Evolutionary conservation across 257 asterid genomes (phyloP).

Genomic region (Prunella vulgaris): DNA sequence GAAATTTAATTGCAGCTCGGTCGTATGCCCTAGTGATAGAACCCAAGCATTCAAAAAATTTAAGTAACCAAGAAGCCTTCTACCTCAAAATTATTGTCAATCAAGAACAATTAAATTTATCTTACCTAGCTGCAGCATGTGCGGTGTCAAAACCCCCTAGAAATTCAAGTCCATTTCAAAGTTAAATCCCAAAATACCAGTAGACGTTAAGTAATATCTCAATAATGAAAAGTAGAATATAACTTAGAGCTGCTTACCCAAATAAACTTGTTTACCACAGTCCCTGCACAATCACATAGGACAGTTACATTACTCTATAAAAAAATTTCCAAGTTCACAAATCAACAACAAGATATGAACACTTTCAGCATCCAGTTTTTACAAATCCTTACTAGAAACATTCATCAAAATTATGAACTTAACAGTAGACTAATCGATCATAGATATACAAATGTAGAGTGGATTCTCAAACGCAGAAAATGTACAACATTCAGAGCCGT

Average conservation of each 20-base stretch:
- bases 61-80: not conserved
- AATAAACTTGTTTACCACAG: conserved; percentile 90
- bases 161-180: conserved; percentile 19
- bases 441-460: not conserved
- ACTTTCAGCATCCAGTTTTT: conserved; percentile 6
- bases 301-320: not conserved
- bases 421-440: not conserved
- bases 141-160: conserved; percentile 98
- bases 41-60: conserved; percentile 14
- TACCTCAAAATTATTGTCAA: conserved; percentile 7
- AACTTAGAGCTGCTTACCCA: conserved; percentile 46
- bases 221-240: not conserved
- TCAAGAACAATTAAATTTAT: conserved; percentile 7
- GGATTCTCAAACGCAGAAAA: not conserved
- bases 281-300: conserved; percentile 65
- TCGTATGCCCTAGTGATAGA: conserved; percentile 73
- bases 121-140: conserved; percentile 93
- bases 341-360: not conserved
- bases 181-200: conserved; percentile 16
- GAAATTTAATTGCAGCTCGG: conserved; percentile 92
- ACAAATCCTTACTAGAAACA: conserved; percentile 10
- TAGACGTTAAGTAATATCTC: conserved; percentile 4
- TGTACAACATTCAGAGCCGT: not conserved
- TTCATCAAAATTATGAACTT: conserved; percentile 11
- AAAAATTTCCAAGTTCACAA: not conserved